phyloP scores from a whole-genome alignment of 345 rosid species.

The Eucalyptus curtisii region DNA sequence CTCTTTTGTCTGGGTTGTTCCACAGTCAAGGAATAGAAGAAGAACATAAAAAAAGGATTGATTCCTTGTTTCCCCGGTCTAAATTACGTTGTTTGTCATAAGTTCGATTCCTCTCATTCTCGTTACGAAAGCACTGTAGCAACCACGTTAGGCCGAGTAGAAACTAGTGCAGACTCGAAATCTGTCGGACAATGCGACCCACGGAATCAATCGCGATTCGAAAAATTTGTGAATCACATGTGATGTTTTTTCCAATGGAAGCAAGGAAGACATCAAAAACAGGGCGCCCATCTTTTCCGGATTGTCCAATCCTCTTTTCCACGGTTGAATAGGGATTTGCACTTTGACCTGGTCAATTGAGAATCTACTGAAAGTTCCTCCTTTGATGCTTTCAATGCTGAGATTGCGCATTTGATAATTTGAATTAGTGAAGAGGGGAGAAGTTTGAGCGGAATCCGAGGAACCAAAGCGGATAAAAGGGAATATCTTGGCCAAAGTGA shows the following conservation, averaged over 20 bases:
- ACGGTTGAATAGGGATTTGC: not conserved
- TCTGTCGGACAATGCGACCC: not conserved
- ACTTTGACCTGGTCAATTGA: not conserved
- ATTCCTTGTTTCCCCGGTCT: not conserved
- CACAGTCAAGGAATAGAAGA: constrained; percentile 46
- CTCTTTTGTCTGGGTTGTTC: constrained; percentile 53
- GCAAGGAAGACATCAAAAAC: not conserved
- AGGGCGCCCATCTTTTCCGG: not conserved
- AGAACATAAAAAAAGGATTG: constrained; percentile 11
- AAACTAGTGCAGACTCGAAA: not conserved
- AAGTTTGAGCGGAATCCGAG: not conserved
- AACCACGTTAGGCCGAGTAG: not conserved
- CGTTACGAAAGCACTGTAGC: not conserved
- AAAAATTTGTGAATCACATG: not conserved
- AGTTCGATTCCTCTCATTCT: not conserved
- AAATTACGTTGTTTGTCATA: not conserved
- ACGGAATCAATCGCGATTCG: not conserved
- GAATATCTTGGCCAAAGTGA: not conserved
- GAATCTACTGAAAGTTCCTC: not conserved
- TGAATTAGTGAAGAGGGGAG: not conserved
- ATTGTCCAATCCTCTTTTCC: not conserved
- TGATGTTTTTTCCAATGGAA: not conserved
- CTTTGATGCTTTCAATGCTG: not conserved
- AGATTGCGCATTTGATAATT: not conserved
- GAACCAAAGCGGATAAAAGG: not conserved